Evolutionary conservation across 73 alveolate species (phyloP).

Genomic region (Durusdinium trenchii): DNA sequence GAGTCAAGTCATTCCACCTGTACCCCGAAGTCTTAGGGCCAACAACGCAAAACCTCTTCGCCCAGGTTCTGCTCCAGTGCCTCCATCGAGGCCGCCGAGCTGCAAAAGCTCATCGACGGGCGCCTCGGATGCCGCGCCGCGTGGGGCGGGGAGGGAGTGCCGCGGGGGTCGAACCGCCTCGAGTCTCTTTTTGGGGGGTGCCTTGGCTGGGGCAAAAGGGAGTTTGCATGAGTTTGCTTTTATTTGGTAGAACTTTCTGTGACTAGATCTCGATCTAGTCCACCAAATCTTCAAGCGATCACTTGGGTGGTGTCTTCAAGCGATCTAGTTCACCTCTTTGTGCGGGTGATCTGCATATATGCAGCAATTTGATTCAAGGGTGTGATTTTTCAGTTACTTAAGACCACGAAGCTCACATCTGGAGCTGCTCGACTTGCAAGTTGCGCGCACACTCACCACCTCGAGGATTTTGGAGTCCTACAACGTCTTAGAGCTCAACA

Average conservation of each 20-base stretch:
- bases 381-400: no score
- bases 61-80: constrained; percentile 84
- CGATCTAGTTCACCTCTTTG: no score
- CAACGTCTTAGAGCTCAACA: constrained; percentile 39
- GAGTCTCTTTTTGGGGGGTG: neutral
- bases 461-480: constrained; percentile 30
- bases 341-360: no score
- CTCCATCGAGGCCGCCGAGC: constrained; percentile 69
- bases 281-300: no score
- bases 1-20: neutral
- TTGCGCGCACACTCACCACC: neutral
- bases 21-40: neutral
- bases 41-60: neutral
- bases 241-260: no score
- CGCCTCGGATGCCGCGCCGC: neutral
- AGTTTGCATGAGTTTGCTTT: no score
- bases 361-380: no score
- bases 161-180: neutral
- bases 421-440: neutral
- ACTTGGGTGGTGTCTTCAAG: no score
- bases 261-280: no score
- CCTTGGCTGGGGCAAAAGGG: neutral
- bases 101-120: constrained; percentile 41
- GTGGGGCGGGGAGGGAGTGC: neutral
- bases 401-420: no score